phyloP scores from a whole-genome alignment of 768 basidiomycete species.

The Mycena alexandri region DNA sequence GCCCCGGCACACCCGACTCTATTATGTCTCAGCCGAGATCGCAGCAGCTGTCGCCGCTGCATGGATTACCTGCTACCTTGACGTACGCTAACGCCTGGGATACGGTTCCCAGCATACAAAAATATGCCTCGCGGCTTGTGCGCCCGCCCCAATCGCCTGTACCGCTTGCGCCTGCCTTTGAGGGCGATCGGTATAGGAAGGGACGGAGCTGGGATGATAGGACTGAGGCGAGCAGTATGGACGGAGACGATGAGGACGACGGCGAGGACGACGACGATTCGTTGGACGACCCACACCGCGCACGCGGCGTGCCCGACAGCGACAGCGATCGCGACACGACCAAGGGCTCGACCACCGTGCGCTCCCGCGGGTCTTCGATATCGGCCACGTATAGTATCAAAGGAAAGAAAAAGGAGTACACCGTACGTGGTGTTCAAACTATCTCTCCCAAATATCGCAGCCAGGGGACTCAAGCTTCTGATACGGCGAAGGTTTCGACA shows the following conservation, averaged over 20 bases:
- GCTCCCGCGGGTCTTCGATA: slow-evolving; percentile 43
- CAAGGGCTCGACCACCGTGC: slow-evolving; percentile 42
- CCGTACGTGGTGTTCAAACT: slow-evolving; percentile 80
- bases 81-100: slow-evolving; percentile 91
- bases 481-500: slow-evolving; percentile 40
- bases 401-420: slow-evolving; percentile 68
- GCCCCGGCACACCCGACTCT: slow-evolving; percentile 52
- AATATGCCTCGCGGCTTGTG: slow-evolving; percentile 74
- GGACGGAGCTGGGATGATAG: slow-evolving; percentile 64
- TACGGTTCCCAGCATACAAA: slow-evolving; percentile 80
- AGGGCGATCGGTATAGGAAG: slow-evolving; percentile 57
- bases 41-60: slow-evolving; percentile 55
- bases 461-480: slow-evolving; percentile 70
- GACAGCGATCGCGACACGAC: slow-evolving; percentile 46
- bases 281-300: slow-evolving; percentile 49
- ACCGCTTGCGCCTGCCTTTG: slow-evolving; percentile 64
- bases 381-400: slow-evolving; percentile 51
- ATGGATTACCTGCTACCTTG: slow-evolving; percentile 69
- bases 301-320: slow-evolving; percentile 48
- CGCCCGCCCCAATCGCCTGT: slow-evolving; percentile 59
- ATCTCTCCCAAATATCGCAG: slow-evolving; percentile 63
- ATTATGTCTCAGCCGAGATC: slow-evolving; percentile 48
- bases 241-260: slow-evolving; percentile 87
- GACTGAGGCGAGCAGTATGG: slow-evolving; percentile 78
- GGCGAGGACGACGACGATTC: slow-evolving; percentile 69